Conservation (phyloP, 2,329 filamentous ascomycete species). For the Cordyceps fumosorosea region DNA sequence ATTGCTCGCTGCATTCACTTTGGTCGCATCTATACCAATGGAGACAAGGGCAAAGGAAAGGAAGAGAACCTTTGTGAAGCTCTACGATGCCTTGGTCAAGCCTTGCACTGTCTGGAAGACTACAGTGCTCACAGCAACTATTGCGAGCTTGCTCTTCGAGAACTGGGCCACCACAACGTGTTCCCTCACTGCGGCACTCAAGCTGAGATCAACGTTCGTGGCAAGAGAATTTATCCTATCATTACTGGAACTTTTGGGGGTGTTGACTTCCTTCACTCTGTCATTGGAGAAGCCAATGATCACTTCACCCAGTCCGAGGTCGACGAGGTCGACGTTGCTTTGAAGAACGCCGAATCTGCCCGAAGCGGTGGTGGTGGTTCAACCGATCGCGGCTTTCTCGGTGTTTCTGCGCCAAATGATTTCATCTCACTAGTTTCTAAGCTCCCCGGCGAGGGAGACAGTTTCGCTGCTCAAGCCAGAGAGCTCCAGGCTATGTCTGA, state of each 20-base stretch:
- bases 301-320: constrained; percentile 82
- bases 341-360: constrained; percentile 60
- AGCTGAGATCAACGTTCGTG: constrained; percentile 57
- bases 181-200: constrained; percentile 67
- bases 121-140: constrained; percentile 79
- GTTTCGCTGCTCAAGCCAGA: constrained; percentile 60
- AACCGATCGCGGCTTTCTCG: constrained; percentile 34
- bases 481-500: constrained; percentile 54
- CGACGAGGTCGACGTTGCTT: constrained; percentile 68
- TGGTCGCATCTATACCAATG: constrained; percentile 66
- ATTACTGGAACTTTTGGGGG: constrained; percentile 71
- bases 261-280: constrained; percentile 79
- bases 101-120: constrained; percentile 71
- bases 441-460: constrained; percentile 63
- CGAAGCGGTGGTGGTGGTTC: constrained; percentile 28
- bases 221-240: constrained; percentile 64
- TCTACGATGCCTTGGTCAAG: constrained; percentile 67
- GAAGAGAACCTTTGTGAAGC: constrained; percentile 78
- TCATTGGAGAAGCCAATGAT: constrained; percentile 69
- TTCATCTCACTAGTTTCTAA: constrained; percentile 70
- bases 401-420: constrained; percentile 37
- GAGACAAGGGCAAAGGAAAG: constrained; percentile 52
- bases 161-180: constrained; percentile 60
- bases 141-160: constrained; percentile 61
- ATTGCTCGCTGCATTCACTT: constrained; percentile 70